Evolutionary conservation across 2,329 filamentous ascomycete species (phyloP), one percentile per base, ranked within the genome.

Genomic region (Coleophoma crateriformis): DNA sequence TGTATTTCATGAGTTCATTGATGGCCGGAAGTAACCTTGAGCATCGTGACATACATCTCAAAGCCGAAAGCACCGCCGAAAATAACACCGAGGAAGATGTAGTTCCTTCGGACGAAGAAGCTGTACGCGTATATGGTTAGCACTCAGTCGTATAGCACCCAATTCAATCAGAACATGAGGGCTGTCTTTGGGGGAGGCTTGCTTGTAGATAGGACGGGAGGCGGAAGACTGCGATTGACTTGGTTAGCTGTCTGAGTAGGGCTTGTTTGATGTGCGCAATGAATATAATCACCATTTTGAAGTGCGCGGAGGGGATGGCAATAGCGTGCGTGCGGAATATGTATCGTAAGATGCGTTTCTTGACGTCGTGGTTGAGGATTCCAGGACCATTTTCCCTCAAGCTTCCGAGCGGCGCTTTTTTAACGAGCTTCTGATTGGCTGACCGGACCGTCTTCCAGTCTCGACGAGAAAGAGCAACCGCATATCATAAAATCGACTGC

Each of bases 51-150:
- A 67, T 82, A 99, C 94, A 99, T 80, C 77, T 97, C 90, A 68
- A 95, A 90, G 57, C 79, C 88, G 68, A 99, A 99, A 60, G 91
- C 92, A 59, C 83, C 79, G 61, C 76, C 81, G 70, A 99, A 99
- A 67, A 99, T 88, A 58, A 84, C 79, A 60, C 82, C 85, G 64
- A 99, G 78, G 82, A 96, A 96, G 69, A 87, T 78, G 64, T 80
- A 86, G 79, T 99, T 99, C 68, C 81, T 85, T 71, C 87, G 85
- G 78, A 97, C 85, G 61, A 97, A 65, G 66, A 82, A 72, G 77
- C 94, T 97, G 72, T 59, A 32, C 15, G 10, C 12, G 20, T 15
- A 27, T 7, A 32, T 6, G 7, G 41, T 44, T 33, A 44, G 41
- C 41, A 32, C 7, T 27, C 27, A 10, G 6, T 27, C 27, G 27